Evolutionary conservation across 352 stramenopile genomes (phyloP), one percentile per base, ranked within the genome.

Genomic region (Phytophthora aleatoria): DNA sequence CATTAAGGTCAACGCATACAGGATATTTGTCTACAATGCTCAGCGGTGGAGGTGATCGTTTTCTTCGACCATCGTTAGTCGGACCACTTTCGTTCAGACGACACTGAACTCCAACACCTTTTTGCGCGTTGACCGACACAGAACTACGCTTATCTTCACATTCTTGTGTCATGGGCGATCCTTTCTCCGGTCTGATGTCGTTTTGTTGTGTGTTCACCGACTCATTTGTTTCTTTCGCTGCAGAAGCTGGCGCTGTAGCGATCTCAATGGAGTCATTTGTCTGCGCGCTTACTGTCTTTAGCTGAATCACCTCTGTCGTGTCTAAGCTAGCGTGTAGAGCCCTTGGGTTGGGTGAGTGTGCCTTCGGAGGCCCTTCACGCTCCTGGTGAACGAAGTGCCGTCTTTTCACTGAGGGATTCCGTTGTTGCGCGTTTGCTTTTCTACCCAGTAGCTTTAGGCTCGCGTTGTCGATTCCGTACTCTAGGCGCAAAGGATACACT

Each of bases 1-100:
- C 9, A n/a, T 70, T 54, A 2, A 85, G 43, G 11, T 83, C 71
- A 3, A 81, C 45, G 51, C 66, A 82, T 20, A 80, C 57, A 0
- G 76, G 73, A 41, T 64, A 85, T 13, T 69, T 83, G 47, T 71
- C 71, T 3, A 50, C 54, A 53, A 79, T 69, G 16, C 36, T 65
- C 31, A 74, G 42, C 5, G 41, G 53, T 41, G 20, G 35, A 11
- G 56, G 47, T 3, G 38, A 58, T 11, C 24, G 48, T 27, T 38
- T 58, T 58, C 44, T 60, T 50, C 57, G 33, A 5, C 11, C 41
- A 43, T 5, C n/a, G 15, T 55, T 60, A 20, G 35, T 30, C 36
- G 3, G 33, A 15, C n/a, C 49, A 53, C 50, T 47, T 28, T 64
- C 54, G 27, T 9, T 49, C 42, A 71, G 7, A 31, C 30, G 45